A percentile compares a stretch with the other conserved stretches of the same genome.
phyloP scores from a whole-genome alignment of 805 yeast species.

The Hyphopichia homilentoma region DNA sequence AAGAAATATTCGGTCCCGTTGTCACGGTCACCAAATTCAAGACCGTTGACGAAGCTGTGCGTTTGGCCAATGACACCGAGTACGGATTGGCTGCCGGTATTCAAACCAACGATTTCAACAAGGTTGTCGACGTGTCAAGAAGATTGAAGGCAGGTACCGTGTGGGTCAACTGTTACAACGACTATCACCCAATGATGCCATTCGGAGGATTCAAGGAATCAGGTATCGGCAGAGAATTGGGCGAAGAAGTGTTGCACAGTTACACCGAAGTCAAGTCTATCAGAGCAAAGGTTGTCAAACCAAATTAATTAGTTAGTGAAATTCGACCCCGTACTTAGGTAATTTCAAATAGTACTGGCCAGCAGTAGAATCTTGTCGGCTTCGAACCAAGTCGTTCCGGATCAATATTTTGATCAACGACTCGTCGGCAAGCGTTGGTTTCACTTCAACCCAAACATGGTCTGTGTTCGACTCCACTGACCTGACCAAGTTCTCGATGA shows the following conservation, averaged over 20 bases:
- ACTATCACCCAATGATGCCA: constrained; percentile 54
- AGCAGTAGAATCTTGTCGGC: constrained; percentile 4
- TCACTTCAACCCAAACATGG: constrained; percentile 10
- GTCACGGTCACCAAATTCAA: constrained; percentile 40
- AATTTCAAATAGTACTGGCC: constrained; percentile 3
- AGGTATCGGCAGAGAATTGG: constrained; percentile 42
- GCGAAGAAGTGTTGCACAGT: constrained; percentile 32
- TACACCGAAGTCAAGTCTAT: constrained; percentile 16
- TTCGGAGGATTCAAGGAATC: constrained; percentile 36
- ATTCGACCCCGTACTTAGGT: constrained; percentile 4
- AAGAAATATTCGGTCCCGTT: constrained; percentile 55
- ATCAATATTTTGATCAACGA: constrained; percentile 7
- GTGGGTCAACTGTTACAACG: constrained; percentile 68
- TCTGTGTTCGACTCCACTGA: not conserved
- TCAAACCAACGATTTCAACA: constrained; percentile 32
- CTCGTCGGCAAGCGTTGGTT: constrained; percentile 4
- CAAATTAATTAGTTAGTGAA: not conserved
- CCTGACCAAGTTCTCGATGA: constrained; percentile 4
- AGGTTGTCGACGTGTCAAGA: constrained; percentile 8
- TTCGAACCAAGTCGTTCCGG: constrained; percentile 7
- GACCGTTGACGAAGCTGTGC: constrained; percentile 41
- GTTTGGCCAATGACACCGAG: constrained; percentile 38
- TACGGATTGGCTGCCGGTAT: constrained; percentile 49
- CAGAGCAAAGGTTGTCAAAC: not conserved
- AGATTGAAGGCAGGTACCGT: constrained; percentile 61